Evolutionary conservation across 495 filamentous ascomycete species (phyloP).

Genomic region (Poronia punctata): DNA sequence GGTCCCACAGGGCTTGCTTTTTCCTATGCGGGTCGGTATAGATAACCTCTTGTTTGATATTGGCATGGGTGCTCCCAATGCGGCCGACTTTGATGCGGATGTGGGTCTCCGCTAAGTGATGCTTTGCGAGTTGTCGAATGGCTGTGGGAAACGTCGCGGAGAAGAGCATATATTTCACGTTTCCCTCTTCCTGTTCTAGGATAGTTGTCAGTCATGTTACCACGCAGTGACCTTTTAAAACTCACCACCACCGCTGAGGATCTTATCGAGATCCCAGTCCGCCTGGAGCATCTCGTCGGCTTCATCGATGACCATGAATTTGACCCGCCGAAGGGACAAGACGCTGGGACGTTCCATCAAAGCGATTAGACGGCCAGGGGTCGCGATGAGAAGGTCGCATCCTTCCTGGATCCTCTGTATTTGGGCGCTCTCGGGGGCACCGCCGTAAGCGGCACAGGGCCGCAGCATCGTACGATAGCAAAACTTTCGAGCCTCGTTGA

Average conservation of each 20-base stretch:
- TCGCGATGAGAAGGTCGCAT: constrained; percentile 83
- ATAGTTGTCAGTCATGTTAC: constrained; percentile 5
- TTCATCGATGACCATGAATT: constrained; percentile 85
- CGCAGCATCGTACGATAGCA: constrained; percentile 93
- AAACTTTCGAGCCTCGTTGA: constrained; percentile 82
- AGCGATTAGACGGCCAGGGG: constrained; percentile 78
- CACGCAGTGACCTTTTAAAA: constrained; percentile 1
- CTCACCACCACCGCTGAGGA: constrained; percentile 74
- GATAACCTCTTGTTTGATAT: constrained; percentile 72
- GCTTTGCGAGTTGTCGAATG: constrained; percentile 65
- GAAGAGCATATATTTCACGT: constrained; percentile 82
- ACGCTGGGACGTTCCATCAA: constrained; percentile 64
- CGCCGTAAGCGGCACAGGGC: constrained; percentile 87
- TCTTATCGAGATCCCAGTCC: constrained; percentile 69
- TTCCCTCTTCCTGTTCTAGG: constrained; percentile 69
- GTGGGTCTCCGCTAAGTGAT: constrained; percentile 63
- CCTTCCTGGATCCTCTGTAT: constrained; percentile 66
- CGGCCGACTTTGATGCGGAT: constrained; percentile 80
- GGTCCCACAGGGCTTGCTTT: constrained; percentile 61
- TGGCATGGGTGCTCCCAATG: constrained; percentile 67
- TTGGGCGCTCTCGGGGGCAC: constrained; percentile 61
- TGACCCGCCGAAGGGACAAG: constrained; percentile 67
- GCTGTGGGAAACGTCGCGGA: constrained; percentile 84
- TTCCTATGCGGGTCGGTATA: constrained; percentile 57
- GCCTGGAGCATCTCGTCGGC: constrained; percentile 81